Evolutionary conservation across 169 alveolate species (phyloP).

Genomic region (Fabrea salina): DNA sequence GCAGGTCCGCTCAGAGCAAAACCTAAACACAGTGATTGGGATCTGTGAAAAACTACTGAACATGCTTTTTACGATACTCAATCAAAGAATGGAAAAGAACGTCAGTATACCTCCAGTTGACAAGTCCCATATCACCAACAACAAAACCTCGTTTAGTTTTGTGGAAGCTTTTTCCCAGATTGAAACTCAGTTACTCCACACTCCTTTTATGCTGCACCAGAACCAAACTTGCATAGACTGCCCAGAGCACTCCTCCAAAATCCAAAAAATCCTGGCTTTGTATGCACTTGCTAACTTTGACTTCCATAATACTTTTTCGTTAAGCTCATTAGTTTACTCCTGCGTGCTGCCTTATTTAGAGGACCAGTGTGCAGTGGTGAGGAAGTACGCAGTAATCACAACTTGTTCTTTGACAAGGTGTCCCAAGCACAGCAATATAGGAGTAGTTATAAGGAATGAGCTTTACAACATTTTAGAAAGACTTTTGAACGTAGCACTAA

Average conservation of each 20-base stretch:
- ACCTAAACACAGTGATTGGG: background rate
- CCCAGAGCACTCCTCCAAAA: background rate
- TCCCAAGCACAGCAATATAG: background rate
- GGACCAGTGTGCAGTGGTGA: background rate
- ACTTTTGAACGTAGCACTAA: slow-evolving; percentile 25
- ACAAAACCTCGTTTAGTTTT: background rate
- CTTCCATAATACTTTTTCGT: background rate
- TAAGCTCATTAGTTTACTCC: background rate
- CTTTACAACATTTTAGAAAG: slow-evolving; percentile 19
- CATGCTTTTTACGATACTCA: slow-evolving; percentile 1
- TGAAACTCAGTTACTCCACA: background rate
- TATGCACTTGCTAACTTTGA: slow-evolving; percentile 18
- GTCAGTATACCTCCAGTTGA: slow-evolving; percentile 1
- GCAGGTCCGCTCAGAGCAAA: background rate
- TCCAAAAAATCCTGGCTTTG: slow-evolving; percentile 13
- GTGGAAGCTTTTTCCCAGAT: background rate
- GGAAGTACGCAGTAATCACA: slow-evolving; percentile 29
- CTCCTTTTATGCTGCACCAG: background rate
- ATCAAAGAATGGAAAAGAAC: slow-evolving; percentile 26
- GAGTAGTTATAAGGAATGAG: slow-evolving; percentile 19
- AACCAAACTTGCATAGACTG: slow-evolving; percentile 22
- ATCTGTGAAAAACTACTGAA: slow-evolving; percentile 26
- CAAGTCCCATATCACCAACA: background rate
- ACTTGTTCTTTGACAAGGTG: slow-evolving; percentile 11
- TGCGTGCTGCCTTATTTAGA: slow-evolving; percentile 20